phyloP scores from a whole-genome alignment of 2,329 filamentous ascomycete genomes.

The Fusarium setosum region DNA sequence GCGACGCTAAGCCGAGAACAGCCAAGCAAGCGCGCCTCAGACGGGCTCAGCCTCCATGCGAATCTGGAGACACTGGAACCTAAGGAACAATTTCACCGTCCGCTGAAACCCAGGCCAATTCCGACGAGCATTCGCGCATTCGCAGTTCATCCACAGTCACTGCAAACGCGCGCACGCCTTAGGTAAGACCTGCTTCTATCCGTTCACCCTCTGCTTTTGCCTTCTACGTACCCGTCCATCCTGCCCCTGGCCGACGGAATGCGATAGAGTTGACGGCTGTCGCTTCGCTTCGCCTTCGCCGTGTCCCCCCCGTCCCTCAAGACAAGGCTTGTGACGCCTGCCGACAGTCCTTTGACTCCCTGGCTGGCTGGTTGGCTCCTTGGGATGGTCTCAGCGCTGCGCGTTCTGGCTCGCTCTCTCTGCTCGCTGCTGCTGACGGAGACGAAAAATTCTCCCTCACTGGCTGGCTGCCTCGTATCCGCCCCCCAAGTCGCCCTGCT shows the following conservation, averaged over 20 bases:
- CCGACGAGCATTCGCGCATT: constrained; percentile 44
- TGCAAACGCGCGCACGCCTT: constrained; percentile 42
- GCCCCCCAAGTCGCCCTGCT: constrained; percentile 22
- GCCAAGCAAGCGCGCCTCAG: constrained; percentile 36
- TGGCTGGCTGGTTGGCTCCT: constrained; percentile 26
- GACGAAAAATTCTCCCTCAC: constrained; percentile 50
- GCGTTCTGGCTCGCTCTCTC: constrained; percentile 32
- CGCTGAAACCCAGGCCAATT: constrained; percentile 48
- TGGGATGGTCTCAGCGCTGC: constrained; percentile 42
- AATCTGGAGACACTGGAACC: constrained; percentile 35
- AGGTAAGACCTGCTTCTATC: constrained; percentile 47
- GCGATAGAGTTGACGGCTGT: constrained; percentile 34
- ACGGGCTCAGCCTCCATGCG: constrained; percentile 38
- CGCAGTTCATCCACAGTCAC: constrained; percentile 42
- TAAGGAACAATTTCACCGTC: constrained; percentile 42
- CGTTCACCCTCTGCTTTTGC: constrained; percentile 22
- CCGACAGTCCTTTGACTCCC: constrained; percentile 17
- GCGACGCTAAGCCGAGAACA: constrained; percentile 45
- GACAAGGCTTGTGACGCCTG: constrained; percentile 14
- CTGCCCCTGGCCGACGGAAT: constrained; percentile 19
- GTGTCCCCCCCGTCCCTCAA: constrained; percentile 22
- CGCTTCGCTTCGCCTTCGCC: constrained; percentile 34
- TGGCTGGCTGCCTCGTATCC: constrained; percentile 26
- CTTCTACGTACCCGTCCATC: constrained; percentile 30
- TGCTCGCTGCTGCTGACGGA: constrained; percentile 25